phyloP scores from a whole-genome alignment of 2,329 filamentous ascomycete species.

The Microsporum canis region DNA sequence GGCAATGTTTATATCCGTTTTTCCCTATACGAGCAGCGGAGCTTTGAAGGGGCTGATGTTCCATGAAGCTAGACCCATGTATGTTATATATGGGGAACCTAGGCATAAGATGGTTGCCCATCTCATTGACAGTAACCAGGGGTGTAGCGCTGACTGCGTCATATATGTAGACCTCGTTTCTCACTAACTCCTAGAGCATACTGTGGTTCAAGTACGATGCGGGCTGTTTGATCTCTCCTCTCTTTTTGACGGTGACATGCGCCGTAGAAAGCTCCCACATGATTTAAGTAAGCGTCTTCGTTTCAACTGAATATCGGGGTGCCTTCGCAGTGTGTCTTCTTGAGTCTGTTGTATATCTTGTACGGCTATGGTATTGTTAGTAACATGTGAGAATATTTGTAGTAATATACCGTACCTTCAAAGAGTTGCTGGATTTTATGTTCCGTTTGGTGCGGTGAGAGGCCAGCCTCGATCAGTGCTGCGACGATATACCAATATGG shows the following conservation, averaged over 20 bases:
- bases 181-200: too few species aligned
- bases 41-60: neutral
- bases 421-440: neutral
- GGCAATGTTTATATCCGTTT: neutral
- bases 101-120: neutral
- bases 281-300: neutral
- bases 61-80: too few species aligned
- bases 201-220: neutral
- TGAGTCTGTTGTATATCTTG: neutral
- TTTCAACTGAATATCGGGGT: neutral
- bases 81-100: neutral
- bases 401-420: neutral
- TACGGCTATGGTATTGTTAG: neutral
- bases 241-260: neutral
- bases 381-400: neutral
- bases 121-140: too few species aligned
- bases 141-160: too few species aligned
- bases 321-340: neutral
- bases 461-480: neutral
- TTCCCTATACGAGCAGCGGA: neutral
- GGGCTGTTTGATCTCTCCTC: neutral
- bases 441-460: neutral
- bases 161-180: too few species aligned
- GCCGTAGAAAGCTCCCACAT: neutral
- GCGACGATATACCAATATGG: neutral